These are phyloP conservation scores for Phytophthora fragariaefolia DNA, from an alignment of 352 stramenopile species.

Conservation along the genomic window DNA sequence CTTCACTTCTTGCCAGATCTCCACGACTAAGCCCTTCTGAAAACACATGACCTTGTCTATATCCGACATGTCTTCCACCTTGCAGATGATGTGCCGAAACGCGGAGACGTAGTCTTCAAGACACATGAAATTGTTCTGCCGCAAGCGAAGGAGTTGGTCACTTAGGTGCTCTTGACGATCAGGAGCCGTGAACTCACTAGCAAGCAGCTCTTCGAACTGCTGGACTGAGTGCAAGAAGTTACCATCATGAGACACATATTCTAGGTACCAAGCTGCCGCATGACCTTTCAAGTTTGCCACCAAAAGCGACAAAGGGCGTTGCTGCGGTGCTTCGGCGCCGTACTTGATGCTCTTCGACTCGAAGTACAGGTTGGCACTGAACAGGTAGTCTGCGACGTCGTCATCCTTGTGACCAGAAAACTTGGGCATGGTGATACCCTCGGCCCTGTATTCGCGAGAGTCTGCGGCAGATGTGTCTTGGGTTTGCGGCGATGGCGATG, in stretches of 20 bases:
- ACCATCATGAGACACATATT: neutral
- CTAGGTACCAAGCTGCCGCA: neutral
- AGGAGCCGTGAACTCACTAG: too few species aligned
- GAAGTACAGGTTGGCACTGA: constrained; percentile 18
- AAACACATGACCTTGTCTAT: constrained; percentile 20
- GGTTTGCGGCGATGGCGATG: neutral
- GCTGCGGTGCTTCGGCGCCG: too few species aligned
- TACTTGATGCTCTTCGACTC: too few species aligned
- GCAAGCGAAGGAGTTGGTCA: constrained; percentile 8
- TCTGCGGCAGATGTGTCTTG: neutral
- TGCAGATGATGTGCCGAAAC: too few species aligned
- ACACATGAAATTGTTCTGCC: constrained; percentile 10
- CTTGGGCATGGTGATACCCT: constrained; percentile 20
- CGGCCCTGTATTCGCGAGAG: constrained; percentile 2
- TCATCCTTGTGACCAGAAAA: constrained; percentile 13
- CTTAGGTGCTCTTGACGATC: constrained; percentile 18
- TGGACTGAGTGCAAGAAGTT: neutral
- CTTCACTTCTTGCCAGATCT: constrained; percentile 15
- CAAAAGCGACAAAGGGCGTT: too few species aligned
- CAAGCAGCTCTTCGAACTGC: constrained; percentile 17
- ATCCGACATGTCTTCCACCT: too few species aligned
- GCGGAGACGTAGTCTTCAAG: too few species aligned
- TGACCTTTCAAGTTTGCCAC: too few species aligned
- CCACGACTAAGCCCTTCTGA: constrained; percentile 5
- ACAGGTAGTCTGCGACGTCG: constrained; percentile 20